Conservation (phyloP, 164 flowering plant species). For the Houttuynia cordata region DNA sequence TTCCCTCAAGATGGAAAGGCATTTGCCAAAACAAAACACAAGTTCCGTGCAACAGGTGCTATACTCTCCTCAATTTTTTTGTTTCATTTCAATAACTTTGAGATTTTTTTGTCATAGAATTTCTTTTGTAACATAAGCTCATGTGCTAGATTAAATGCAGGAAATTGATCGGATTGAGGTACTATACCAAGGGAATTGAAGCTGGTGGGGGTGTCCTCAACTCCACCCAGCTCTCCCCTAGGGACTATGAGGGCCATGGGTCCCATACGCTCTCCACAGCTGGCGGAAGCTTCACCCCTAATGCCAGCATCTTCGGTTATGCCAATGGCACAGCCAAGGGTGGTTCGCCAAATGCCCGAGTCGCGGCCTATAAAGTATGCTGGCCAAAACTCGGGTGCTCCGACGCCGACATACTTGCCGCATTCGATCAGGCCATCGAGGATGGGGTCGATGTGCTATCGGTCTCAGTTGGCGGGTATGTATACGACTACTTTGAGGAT, state of each 20-base stretch:
- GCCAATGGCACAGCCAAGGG: constrained; percentile 64
- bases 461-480: background rate
- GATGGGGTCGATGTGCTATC: constrained; percentile 8
- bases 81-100: background rate
- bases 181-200: constrained; percentile 10
- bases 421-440: constrained; percentile 4
- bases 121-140: constrained; percentile 8
- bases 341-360: constrained; percentile 53
- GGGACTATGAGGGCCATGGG: constrained; percentile 63
- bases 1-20: constrained; percentile 66
- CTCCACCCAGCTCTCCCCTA: constrained; percentile 17
- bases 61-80: background rate
- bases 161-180: constrained; percentile 49
- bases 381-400: background rate
- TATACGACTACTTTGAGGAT: background rate
- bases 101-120: constrained; percentile 6
- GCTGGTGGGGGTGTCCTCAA: background rate
- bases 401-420: constrained; percentile 5
- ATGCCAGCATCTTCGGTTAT: constrained; percentile 38
- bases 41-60: constrained; percentile 39
- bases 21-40: constrained; percentile 22
- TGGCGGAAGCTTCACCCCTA: constrained; percentile 44
- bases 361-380: constrained; percentile 49
- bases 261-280: constrained; percentile 75
- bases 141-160: constrained; percentile 10